These are phyloP conservation scores for Dictyostelium intermedium DNA, from an alignment of 78 protist species.

Conservation along the genomic window DNA sequence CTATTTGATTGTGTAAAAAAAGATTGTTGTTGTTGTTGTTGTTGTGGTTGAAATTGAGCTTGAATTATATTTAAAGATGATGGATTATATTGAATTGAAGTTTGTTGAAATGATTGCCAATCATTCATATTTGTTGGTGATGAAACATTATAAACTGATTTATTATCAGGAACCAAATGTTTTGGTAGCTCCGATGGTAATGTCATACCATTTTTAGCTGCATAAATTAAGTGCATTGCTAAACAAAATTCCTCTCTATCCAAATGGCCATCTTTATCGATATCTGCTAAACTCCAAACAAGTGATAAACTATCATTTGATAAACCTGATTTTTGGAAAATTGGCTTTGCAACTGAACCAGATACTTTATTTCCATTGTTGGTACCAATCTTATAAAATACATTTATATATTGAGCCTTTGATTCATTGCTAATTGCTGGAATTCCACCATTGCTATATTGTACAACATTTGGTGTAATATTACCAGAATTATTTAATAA, in stretches of 20 bases:
- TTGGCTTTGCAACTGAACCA: constrained; percentile 19
- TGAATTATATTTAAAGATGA: neutral
- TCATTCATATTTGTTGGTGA: constrained; percentile 24
- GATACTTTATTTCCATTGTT: neutral
- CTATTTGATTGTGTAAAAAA: neutral
- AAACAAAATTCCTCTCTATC: constrained; percentile 58
- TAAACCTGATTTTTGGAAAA: constrained; percentile 33
- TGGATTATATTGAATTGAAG: neutral
- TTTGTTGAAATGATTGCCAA: constrained; percentile 66
- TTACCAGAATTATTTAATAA: neutral
- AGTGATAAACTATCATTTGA: constrained; percentile 11
- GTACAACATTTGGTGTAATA: neutral
- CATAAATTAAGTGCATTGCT: constrained; percentile 66
- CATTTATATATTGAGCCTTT: constrained; percentile 59
- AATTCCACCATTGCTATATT: neutral
- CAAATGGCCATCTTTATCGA: constrained; percentile 38
- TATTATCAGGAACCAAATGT: constrained; percentile 47
- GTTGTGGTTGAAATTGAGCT: constrained; percentile 25
- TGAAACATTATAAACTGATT: constrained; percentile 7
- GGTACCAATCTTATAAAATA: constrained; percentile 32
- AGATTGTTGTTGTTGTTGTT: constrained; percentile 4
- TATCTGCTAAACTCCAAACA: constrained; percentile 51
- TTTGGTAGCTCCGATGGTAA: constrained; percentile 41
- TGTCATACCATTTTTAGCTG: neutral
- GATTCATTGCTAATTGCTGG: constrained; percentile 68